Evolutionary conservation across 768 basidiomycete species (phyloP).

Genomic region (Xerocomus potaroensis): DNA sequence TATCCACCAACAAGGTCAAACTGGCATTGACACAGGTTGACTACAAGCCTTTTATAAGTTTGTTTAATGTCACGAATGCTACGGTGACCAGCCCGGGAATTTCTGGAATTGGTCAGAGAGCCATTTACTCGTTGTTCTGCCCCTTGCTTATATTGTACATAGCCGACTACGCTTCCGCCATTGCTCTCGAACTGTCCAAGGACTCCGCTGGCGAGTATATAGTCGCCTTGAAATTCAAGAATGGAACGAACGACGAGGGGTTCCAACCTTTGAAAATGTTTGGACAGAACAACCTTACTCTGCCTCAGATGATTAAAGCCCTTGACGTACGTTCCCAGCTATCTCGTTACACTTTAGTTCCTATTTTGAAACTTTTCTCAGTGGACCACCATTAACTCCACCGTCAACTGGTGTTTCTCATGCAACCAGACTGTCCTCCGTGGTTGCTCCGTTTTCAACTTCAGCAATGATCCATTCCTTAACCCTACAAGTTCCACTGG

Average conservation of each 20-base stretch:
- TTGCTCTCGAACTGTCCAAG: constrained; percentile 66
- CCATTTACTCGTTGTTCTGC: not conserved
- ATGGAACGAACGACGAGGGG: constrained; percentile 53
- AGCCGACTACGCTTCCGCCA: constrained; percentile 71
- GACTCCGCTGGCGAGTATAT: constrained; percentile 63
- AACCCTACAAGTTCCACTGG: constrained; percentile 29
- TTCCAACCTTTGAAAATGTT: constrained; percentile 69
- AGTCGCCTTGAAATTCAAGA: constrained; percentile 80
- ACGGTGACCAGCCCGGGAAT: constrained; percentile 54
- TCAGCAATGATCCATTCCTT: constrained; percentile 26
- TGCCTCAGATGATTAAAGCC: constrained; percentile 15
- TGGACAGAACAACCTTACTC: constrained; percentile 32
- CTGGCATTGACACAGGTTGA: constrained; percentile 72
- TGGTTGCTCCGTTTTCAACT: constrained; percentile 31
- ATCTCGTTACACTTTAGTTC: not conserved
- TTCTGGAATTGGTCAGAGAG: constrained; percentile 57
- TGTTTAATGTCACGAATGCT: constrained; percentile 75
- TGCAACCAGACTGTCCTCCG: constrained; percentile 32
- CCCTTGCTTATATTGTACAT: not conserved
- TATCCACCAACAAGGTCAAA: constrained; percentile 69
- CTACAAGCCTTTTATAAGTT: constrained; percentile 85
- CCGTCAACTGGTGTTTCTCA: constrained; percentile 31
- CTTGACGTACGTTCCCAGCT: constrained; percentile 15
- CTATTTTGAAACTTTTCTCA: not conserved
- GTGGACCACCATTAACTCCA: constrained; percentile 29